Evolutionary conservation across 495 filamentous ascomycete genomes (phyloP), one percentile per base, ranked within the genome.

Genomic region (Penicillium tannophilum): DNA sequence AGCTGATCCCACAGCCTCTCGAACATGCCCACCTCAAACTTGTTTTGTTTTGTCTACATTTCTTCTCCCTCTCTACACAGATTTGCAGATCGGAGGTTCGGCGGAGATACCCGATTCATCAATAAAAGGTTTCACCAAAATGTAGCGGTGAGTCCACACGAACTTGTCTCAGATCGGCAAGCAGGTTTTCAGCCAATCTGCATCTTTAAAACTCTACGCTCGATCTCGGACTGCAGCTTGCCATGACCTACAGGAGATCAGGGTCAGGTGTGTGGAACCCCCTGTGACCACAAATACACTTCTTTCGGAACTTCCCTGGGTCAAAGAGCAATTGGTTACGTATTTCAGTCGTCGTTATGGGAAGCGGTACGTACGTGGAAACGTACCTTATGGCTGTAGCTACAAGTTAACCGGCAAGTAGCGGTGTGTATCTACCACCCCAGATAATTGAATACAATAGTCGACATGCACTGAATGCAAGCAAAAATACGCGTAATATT

Each of bases 141-240:
- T 17, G 33, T 56, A 56, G 54, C 54, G 54, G 54, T 56, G 54
- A 41, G 49, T 20, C 33, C 24, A 2, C 54, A 31, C 45, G 30
- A 52, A 47, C 43, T 30, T 41, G 54, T 50, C 45, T 50, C 54
- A 26, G 54, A 56, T 56, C 54, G 31, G 16, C 33, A 55, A 39
- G 26, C 53, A 47, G 31, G 30, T 47, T 44, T 55, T 46, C 45
- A n/a, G 8, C 23, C 43, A 46, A 24, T 24, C 17, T 46, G 43
- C 43, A 46, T 28, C 46, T 31, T 3, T 0, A 31, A n/a, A 49
- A 49, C 26, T 31, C 46, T 49, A 46, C 24, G 43, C 26, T 49
- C 46, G 46, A 49, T 49, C 46, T 49, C 26, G 26, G 23, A n/a
- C 46, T 49, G 46, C 46, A 49, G 46, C 46, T 49, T 49, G 26